Evolutionary conservation across 148 eudicot genomes (phyloP), one percentile per base, ranked within the genome.

Genomic region (Nyssa sinensis): DNA sequence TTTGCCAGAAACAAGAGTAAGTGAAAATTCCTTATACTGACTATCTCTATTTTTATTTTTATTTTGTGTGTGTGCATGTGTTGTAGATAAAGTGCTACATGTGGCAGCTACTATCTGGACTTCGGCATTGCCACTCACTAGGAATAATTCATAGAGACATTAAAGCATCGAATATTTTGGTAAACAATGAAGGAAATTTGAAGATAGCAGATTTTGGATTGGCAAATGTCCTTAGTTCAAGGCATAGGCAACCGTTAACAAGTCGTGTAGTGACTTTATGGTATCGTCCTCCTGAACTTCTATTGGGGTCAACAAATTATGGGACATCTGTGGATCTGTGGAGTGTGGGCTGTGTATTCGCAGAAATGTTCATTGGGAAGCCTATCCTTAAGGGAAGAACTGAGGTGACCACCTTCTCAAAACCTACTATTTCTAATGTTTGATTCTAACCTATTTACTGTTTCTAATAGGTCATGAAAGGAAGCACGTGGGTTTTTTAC

Each of bases 251-350:
- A 66, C 87, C 87, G 3, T 84, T 94, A 70, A 94, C 98, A 31
- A 88, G 96, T 75, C 98, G 97, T 30, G 98, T 94, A 39, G 97
- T 94, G 29, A 94, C 98, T 62, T 79, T 94, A 27, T 94, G 98
- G 98, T 94, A 94, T 84, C 89, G 98, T 16, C 98, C 98, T 66
- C 98, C 98, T 60, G 98, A 94, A 73, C 93, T 94, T 69, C 77
- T 94, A 30, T 39, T 94, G 72, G 98, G 98, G 41, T 86, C 97
- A 1, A 94, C 97, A 53, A 86, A 79, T 65, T 94, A 94, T 71
- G 94, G 89, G 44, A 74, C 85, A 24, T 84, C 83, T 53, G 97
- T 94, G 29, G 98, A 94, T 64, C 69, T 94, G 59, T 94, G 98
- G 98, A 94, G 98, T 75, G 90, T 84, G 12, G 98, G 98, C 19